These are phyloP conservation scores for Cryptosporidium xiaoi DNA, from an alignment of 169 alveolate species.

Conservation along the genomic window DNA sequence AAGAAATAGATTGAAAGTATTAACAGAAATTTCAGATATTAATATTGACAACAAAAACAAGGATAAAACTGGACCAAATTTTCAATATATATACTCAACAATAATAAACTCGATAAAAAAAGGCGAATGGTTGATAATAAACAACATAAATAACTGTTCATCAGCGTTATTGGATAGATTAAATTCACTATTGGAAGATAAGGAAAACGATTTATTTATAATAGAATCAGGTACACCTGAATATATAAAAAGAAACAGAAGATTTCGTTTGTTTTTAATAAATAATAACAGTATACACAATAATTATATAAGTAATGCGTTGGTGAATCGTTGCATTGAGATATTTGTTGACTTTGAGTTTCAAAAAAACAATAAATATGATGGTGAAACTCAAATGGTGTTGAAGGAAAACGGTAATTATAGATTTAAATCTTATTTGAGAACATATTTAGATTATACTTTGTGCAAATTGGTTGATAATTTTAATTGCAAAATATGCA, in stretches of 20 bases:
- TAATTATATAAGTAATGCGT: constrained; percentile 84
- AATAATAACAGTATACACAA: constrained; percentile 77
- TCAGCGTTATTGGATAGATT: constrained; percentile 94
- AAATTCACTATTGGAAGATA: constrained; percentile 93
- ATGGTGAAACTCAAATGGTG: not conserved
- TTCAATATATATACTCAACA: constrained; percentile 41
- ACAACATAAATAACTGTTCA: constrained; percentile 89
- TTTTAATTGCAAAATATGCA: too few species aligned
- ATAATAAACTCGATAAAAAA: constrained; percentile 86
- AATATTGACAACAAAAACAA: not conserved
- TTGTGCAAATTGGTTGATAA: too few species aligned
- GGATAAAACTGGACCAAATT: constrained; percentile 3
- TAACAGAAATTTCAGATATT: not conserved
- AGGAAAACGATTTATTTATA: constrained; percentile 71
- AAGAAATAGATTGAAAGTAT: not conserved
- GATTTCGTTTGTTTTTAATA: constrained; percentile 86
- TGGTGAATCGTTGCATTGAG: constrained; percentile 91
- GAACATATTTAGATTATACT: too few species aligned
- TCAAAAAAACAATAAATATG: not conserved
- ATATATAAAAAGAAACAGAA: constrained; percentile 83
- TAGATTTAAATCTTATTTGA: not conserved
- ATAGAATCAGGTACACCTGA: constrained; percentile 57
- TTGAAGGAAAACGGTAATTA: not conserved
- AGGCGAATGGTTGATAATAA: constrained; percentile 93
- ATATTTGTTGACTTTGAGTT: constrained; percentile 75